phyloP scores from a whole-genome alignment of 2,329 filamentous ascomycete genomes.

The Emergomyces africanus region DNA sequence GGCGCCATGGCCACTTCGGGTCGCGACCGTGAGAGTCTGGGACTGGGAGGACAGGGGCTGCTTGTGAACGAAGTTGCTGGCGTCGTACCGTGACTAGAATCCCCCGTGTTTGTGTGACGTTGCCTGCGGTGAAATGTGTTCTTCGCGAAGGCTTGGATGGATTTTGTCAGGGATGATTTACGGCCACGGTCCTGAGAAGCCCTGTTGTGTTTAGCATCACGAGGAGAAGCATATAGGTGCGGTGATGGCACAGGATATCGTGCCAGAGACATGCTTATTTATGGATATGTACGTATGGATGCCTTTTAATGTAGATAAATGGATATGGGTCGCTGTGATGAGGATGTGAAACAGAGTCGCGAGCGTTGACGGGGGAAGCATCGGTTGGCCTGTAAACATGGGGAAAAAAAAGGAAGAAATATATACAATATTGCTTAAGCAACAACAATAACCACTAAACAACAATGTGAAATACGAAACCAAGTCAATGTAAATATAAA shows the following conservation, averaged over 20 bases:
- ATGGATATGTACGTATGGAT: neutral
- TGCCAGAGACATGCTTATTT: neutral
- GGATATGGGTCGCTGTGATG: neutral
- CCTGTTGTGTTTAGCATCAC: constrained; percentile 7
- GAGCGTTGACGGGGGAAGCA: neutral
- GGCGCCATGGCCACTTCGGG: neutral
- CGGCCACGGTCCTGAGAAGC: neutral
- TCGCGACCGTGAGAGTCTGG: neutral
- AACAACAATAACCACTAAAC: neutral
- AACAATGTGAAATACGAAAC: neutral
- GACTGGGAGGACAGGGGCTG: neutral
- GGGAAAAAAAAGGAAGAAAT: neutral
- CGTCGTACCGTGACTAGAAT: neutral
- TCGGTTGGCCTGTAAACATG: neutral
- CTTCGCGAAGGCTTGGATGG: constrained; percentile 13
- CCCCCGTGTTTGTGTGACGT: constrained; percentile 5
- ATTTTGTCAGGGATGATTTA: constrained; percentile 10
- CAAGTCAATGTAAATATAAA: neutral
- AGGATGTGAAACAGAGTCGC: neutral
- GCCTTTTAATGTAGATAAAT: neutral
- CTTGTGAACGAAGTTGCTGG: neutral
- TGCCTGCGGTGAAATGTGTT: constrained; percentile 10
- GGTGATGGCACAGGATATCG: neutral
- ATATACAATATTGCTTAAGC: neutral
- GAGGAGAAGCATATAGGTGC: neutral